Evolutionary conservation across 371 early-diverging fungal genomes (phyloP).

Genomic region (Zychaea mexicana): DNA sequence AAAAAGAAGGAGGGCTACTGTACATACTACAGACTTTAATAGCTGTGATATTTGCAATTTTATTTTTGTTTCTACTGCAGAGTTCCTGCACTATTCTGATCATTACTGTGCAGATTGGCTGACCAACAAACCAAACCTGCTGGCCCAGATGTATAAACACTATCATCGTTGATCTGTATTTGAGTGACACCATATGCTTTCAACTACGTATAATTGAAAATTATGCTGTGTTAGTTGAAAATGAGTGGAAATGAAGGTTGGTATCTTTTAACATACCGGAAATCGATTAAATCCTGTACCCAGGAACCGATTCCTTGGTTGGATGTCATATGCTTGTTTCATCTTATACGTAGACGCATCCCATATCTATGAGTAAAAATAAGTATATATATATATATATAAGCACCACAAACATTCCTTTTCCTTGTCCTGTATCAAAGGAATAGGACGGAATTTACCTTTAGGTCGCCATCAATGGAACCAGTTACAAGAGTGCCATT

Average conservation of each 20-base stretch:
- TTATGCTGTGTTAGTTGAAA: neutral
- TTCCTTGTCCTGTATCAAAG: neutral
- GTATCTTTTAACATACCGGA: constrained; percentile 51
- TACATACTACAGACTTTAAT: no score
- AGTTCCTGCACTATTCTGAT: neutral
- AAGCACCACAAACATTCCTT: neutral
- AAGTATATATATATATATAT: neutral
- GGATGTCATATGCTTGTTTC: constrained; percentile 49
- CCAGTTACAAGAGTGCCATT: constrained; percentile 65
- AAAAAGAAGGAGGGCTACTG: no score
- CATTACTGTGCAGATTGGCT: neutral
- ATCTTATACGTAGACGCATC: constrained; percentile 62
- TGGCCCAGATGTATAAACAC: constrained; percentile 49
- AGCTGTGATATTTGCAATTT: no score
- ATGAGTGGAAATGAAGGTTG: neutral
- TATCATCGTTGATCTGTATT: constrained; percentile 32
- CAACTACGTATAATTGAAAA: constrained; percentile 21
- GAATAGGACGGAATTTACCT: constrained; percentile 27
- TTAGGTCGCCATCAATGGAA: constrained; percentile 62
- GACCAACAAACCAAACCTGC: constrained; percentile 44
- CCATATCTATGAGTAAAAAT: constrained; percentile 57
- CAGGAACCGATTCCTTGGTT: constrained; percentile 63
- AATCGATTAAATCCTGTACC: constrained; percentile 58
- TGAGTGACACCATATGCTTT: constrained; percentile 57
- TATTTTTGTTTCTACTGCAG: neutral